A percentile compares a stretch with the other conserved stretches of the same genome.
Evolutionary conservation across 768 basidiomycete genomes (phyloP).

Genomic region (Lentinula sp.): DNA sequence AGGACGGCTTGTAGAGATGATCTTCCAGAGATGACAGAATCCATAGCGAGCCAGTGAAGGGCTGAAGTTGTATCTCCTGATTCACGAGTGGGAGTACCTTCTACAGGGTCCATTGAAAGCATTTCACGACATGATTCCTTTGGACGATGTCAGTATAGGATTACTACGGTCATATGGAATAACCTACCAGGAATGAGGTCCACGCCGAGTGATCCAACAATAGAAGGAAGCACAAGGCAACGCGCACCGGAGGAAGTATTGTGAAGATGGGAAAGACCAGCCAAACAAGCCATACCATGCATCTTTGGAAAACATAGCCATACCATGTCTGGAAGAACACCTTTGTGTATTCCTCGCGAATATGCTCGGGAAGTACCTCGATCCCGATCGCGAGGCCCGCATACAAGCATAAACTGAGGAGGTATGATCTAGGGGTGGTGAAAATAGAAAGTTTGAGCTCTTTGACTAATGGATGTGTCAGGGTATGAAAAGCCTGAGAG

Average conservation of each 20-base stretch:
- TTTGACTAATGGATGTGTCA: neutral
- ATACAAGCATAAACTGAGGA: neutral
- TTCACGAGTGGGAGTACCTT: neutral
- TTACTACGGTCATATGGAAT: conserved; percentile 10
- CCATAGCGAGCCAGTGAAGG: neutral
- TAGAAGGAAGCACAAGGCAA: neutral
- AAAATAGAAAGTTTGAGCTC: neutral
- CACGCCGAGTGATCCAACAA: neutral
- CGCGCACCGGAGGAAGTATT: neutral
- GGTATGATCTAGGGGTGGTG: neutral
- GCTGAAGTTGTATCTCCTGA: neutral
- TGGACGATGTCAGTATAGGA: neutral
- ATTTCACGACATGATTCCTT: neutral
- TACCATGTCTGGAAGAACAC: neutral
- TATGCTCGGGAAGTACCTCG: neutral
- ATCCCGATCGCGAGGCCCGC: neutral
- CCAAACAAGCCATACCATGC: neutral
- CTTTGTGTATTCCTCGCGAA: neutral
- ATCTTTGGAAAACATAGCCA: neutral
- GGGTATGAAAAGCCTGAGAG: neutral
- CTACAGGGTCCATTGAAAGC: neutral
- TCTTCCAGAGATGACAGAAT: neutral
- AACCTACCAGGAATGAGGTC: conserved; percentile 10
- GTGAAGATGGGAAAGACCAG: neutral
- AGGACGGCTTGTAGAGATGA: neutral